phyloP scores from a whole-genome alignment of 2,329 filamentous ascomycete species.

The Beauveria sp. region DNA sequence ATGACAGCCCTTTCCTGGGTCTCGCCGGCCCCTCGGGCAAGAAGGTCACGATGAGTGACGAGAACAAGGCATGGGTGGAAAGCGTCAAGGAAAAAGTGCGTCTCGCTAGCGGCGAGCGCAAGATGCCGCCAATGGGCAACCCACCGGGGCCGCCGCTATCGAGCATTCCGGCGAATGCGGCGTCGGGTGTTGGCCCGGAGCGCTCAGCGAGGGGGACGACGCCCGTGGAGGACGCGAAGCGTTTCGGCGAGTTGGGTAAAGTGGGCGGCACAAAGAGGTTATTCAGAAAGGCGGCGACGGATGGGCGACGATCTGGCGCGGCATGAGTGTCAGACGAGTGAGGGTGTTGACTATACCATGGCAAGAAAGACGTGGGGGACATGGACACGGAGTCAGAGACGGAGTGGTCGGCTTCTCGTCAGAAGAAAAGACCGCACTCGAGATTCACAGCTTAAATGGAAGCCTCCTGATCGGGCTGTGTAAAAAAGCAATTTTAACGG shows the following conservation, averaged over 20 bases:
- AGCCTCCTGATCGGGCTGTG: no score
- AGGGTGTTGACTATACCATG: conserved; percentile 9
- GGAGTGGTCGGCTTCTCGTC: no score
- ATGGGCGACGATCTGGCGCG: conserved; percentile 1
- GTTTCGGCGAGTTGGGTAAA: conserved; percentile 64
- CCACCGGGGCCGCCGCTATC: conserved; percentile 11
- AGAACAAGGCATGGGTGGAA: conserved; percentile 74
- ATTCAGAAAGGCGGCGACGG: conserved; percentile 42
- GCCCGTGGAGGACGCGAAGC: conserved; percentile 21
- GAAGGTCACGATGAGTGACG: conserved; percentile 58
- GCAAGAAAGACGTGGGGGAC: no score
- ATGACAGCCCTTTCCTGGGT: conserved; percentile 53
- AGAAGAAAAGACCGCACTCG: no score
- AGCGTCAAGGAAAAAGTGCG: conserved; percentile 75
- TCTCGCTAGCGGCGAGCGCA: conserved; percentile 55
- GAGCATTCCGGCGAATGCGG: background rate
- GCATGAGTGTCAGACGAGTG: background rate
- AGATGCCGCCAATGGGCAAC: conserved; percentile 21
- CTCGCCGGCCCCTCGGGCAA: conserved; percentile 63
- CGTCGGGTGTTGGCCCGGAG: background rate
- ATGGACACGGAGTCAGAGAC: no score
- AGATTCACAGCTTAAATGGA: no score
- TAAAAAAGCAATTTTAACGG: no score
- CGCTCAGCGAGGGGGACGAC: background rate
- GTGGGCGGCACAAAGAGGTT: conserved; percentile 66